Percentiles rank a stretch among this genome's conserved stretches.
These are phyloP conservation scores for Pleoardoris graminearum DNA, from an alignment of 2,329 filamentous ascomycete genomes.

Conservation along the genomic window DNA sequence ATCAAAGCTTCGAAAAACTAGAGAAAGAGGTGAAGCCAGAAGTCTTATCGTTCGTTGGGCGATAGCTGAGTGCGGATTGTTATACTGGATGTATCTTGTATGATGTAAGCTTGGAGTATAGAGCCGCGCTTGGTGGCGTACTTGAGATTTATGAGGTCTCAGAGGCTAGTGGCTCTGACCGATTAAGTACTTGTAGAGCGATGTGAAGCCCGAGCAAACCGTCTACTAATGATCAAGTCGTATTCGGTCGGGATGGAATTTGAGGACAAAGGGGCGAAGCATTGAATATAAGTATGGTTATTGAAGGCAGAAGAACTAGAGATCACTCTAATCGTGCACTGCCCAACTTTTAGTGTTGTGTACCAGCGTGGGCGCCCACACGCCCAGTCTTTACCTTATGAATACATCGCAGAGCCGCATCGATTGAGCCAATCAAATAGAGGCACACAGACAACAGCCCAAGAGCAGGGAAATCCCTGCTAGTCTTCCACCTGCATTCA, in stretches of 20 bases:
- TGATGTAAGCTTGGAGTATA: background rate
- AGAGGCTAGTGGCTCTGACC: background rate
- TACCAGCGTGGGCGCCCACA: conserved; percentile 23
- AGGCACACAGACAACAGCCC: conserved; percentile 10
- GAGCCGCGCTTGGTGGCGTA: background rate
- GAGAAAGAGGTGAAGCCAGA: background rate
- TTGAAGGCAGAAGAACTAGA: conserved; percentile 29
- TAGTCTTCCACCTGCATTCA: conserved; percentile 21
- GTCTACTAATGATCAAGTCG: conserved; percentile 15
- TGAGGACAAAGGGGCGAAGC: conserved; percentile 34
- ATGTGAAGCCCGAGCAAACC: conserved; percentile 4
- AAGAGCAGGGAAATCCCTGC: conserved; percentile 17
- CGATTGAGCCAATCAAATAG: background rate
- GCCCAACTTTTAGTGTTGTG: conserved; percentile 29
- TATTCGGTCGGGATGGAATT: conserved; percentile 13
- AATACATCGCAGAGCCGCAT: conserved; percentile 43
- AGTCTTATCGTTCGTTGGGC: background rate
- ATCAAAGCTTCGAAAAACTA: background rate
- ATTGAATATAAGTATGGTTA: conserved; percentile 15
- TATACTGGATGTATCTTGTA: background rate
- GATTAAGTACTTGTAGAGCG: background rate
- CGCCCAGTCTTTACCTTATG: conserved; percentile 36
- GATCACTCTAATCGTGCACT: conserved; percentile 31
- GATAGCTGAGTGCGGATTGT: background rate
- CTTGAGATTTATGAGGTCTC: background rate